Evolutionary conservation across 2,329 filamentous ascomycete genomes (phyloP), one percentile per base, ranked within the genome.

Genomic region (Clarireedia paspali): DNA sequence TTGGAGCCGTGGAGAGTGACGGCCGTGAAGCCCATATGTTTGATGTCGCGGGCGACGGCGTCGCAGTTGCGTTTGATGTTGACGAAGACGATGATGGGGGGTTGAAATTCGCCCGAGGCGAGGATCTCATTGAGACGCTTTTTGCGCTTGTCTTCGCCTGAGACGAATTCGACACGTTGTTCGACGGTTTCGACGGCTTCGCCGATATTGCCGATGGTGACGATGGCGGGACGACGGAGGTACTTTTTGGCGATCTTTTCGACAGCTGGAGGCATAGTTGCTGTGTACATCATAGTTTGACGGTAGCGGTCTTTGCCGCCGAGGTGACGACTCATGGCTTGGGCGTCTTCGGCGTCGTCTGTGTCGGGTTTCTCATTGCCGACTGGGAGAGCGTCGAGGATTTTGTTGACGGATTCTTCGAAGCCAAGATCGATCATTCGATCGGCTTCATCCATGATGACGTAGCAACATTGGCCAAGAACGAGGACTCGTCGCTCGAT

Each of bases 281-380:
- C 94, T 62, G 94, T 97, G 82, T 97, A 99, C 94, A 99, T 99
- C 94, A 99, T 99, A 0, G 94, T 99, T 72, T 99, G 92, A 57
- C 94, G 80, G 74, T 97, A 97, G 23, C 88, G 81, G 66, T 91
- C 87, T 63, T 84, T 83, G 17, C 83, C 83, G 53, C 85, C 85
- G 1, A 95, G 74, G 65, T 88, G 87, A 57, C 83, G 80, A 64
- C 84, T 86, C 92, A 97, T 97, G n/a, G 86, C 83, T 56, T 81
- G 77, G 0, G 88, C 78, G 68, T 97, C 82, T 71, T 99, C 94
- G 5, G 94, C 94, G 53, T 89, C 89, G 12, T 97, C 92, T 0
- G 83, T 88, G 71, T 99, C 94, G 0, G 94, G 94, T 72, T 97
- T 99, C 72, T 96, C 89, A 72, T 99, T 97, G 50, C 81, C 79